Base-by-base conservation (phyloP, 257 asterid genomes). In the Solanum piurae region DNA sequence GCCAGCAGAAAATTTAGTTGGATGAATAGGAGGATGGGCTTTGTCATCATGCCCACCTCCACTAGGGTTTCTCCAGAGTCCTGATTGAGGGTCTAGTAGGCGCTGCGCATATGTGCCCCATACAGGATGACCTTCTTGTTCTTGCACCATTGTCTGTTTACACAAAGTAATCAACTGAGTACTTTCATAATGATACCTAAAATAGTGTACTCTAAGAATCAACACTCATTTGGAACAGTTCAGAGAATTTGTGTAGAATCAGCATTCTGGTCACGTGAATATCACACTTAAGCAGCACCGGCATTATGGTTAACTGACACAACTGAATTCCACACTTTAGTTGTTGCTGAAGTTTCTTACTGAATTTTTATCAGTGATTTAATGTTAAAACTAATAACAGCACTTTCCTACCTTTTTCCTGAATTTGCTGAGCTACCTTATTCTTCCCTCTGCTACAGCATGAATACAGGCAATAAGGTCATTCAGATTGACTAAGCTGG, bases 1-100 rank as follows among this genome's bases (percentile, higher is more conserved):
- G 87, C 99, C 99, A 89, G 95, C 93, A 77, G 98, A 94, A 93
- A 93, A 95, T 89, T 93, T 97, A 74, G 99, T 97, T 83, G 99
- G 99, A 93, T 97, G 99, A 88, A 97, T 97, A 71, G 99, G 99
- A 77, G 99, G 99, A 87, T 97, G 99, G 68, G 99, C 99, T 87
- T 95, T 95, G 95, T 97, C 99, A 91, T 97, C 97, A 91, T 95
- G 98, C 87, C 98, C 98, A 66, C 99, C 99, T 88, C 90, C 91
- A 84, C 93, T 90, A 87, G 99, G 99, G 87, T 93, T 89, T 91
- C 96, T 94, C 99, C 99, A 97, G 12, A 95, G 95, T 88, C 95
- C 94, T 87, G 96, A 86, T 88, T 92, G 98, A 86, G 98, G 98
- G 90, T 97, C 94, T 92, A 97, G 90, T 90, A 97, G 92, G 83